These are phyloP conservation scores for Hypholoma fasciculare DNA, from an alignment of 768 basidiomycete species.

Conservation along the genomic window DNA sequence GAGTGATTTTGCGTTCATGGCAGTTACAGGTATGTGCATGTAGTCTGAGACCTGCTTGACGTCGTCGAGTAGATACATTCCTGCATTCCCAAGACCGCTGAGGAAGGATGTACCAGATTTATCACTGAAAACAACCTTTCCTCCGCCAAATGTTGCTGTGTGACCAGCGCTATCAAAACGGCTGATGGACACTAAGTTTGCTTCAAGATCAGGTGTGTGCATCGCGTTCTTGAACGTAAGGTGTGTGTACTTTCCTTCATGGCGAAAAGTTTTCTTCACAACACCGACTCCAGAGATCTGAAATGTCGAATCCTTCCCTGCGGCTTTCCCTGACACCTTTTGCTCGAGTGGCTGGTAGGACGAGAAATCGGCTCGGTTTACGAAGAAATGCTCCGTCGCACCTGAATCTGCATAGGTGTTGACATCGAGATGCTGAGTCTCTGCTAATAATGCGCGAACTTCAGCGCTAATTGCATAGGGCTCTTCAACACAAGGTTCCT, in stretches of 20 bases:
- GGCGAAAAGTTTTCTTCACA: conserved; percentile 7
- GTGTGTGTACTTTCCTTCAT: conserved; percentile 5
- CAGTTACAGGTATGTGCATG: neutral
- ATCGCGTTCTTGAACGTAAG: conserved; percentile 21
- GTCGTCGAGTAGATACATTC: neutral
- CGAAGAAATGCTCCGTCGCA: conserved; percentile 24
- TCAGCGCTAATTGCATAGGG: neutral
- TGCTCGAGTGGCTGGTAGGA: conserved; percentile 9
- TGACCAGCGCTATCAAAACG: conserved; percentile 11
- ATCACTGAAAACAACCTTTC: neutral
- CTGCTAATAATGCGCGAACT: no score
- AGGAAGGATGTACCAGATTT: neutral
- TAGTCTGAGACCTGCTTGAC: neutral
- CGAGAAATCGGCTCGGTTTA: conserved; percentile 12
- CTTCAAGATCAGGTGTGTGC: conserved; percentile 21
- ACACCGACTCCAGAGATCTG: conserved; percentile 18
- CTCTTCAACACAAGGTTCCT: neutral
- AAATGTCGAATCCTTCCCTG: conserved; percentile 11
- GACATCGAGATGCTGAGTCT: neutral
- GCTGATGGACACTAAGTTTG: conserved; percentile 24
- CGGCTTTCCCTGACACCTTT: neutral
- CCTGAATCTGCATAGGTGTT: conserved; percentile 15
- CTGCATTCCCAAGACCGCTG: neutral
- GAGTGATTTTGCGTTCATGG: conserved; percentile 3
- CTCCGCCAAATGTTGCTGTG: conserved; percentile 10